Percentiles rank a stretch among this genome's conserved stretches.
phyloP scores from a whole-genome alignment of 1,139 yeast genomes.

The Hansenula lynferdii region DNA sequence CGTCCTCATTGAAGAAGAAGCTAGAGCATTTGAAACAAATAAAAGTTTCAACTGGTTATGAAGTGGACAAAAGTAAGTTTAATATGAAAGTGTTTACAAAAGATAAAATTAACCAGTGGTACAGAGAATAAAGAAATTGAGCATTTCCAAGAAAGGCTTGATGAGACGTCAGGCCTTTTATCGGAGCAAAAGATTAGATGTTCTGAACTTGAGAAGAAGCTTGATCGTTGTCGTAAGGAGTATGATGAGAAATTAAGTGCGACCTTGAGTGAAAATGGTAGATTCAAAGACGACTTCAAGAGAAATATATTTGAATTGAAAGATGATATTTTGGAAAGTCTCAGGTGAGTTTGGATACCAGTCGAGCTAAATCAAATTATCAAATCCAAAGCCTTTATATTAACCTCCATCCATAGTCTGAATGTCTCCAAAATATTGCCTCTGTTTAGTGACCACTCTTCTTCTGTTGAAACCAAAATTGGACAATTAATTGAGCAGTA shows the following conservation, averaged over 20 bases:
- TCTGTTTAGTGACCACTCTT: background rate
- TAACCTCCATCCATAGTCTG: background rate
- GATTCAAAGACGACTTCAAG: background rate
- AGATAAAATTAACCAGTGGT: background rate
- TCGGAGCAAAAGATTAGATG: slow-evolving; percentile 23
- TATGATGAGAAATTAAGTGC: slow-evolving; percentile 11
- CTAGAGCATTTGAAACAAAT: slow-evolving; percentile 19
- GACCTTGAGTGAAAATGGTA: background rate
- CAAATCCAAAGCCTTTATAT: background rate
- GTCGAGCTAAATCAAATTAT: no score
- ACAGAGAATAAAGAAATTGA: slow-evolving; percentile 18
- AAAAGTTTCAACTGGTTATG: slow-evolving; percentile 14
- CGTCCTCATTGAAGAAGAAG: slow-evolving; percentile 12
- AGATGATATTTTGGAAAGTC: background rate
- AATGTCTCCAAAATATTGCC: background rate
- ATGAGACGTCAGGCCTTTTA: slow-evolving; percentile 20
- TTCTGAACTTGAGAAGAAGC: slow-evolving; percentile 13
- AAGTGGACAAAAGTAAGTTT: slow-evolving; percentile 15
- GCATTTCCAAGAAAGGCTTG: slow-evolving; percentile 14
- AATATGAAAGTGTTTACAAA: background rate
- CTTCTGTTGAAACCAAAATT: background rate
- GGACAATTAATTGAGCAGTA: background rate
- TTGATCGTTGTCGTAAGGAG: slow-evolving; percentile 13
- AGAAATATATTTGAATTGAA: background rate
- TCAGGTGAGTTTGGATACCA: background rate